phyloP scores from a whole-genome alignment of 2,329 filamentous ascomycete genomes.

The Colletotrichum sansevieriae region DNA sequence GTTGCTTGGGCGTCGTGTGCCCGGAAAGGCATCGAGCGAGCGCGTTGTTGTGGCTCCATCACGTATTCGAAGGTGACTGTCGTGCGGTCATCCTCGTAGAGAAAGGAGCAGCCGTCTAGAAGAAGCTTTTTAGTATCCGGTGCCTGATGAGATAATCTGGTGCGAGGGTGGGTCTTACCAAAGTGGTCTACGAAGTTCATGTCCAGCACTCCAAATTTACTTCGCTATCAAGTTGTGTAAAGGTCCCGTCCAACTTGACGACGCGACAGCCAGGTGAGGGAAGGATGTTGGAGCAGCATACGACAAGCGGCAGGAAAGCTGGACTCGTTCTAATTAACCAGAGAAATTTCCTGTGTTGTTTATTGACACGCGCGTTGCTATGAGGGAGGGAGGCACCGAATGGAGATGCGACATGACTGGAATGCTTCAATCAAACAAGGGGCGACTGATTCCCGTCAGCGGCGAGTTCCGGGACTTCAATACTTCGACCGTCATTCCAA shows the following conservation, averaged over 20 bases:
- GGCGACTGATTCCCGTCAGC: neutral
- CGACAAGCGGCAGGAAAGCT: no score
- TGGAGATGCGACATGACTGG: conserved; percentile 16
- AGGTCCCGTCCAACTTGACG: neutral
- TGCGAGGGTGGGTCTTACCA: conserved; percentile 4
- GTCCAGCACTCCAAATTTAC: neutral
- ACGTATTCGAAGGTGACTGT: conserved; percentile 5
- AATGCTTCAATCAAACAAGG: conserved; percentile 31
- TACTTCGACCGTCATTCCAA: neutral
- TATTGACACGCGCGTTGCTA: conserved; percentile 26
- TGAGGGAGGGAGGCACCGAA: neutral
- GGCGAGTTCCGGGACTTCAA: neutral
- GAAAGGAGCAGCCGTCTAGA: conserved; percentile 19
- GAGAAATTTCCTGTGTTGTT: neutral
- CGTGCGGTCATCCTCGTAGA: conserved; percentile 18
- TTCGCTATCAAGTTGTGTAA: neutral
- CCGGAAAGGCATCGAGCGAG: neutral
- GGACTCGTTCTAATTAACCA: neutral
- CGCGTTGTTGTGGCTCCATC: neutral
- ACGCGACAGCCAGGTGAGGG: no score
- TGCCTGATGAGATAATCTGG: no score
- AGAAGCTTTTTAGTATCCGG: neutral
- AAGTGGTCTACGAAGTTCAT: conserved; percentile 29
- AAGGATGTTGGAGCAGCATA: neutral
- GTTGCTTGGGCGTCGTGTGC: neutral